These are phyloP conservation scores for Achaetomiella virescens DNA, from an alignment of 495 filamentous ascomycete species.

Conservation along the genomic window DNA sequence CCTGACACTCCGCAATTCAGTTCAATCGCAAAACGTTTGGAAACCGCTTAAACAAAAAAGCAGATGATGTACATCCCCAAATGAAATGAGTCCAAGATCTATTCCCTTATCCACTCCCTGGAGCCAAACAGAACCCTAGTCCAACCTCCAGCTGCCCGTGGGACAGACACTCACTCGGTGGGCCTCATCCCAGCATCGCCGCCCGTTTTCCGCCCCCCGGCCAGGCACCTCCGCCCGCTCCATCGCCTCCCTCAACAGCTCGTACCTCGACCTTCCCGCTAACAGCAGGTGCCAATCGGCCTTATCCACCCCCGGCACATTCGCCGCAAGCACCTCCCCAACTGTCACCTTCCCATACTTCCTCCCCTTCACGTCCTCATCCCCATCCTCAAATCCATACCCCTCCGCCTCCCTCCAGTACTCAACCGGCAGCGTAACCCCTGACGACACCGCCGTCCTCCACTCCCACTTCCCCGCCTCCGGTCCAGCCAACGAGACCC, in stretches of 20 bases:
- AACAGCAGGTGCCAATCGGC: constrained; percentile 18
- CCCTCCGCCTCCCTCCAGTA: constrained; percentile 7
- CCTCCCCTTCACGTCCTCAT: not conserved
- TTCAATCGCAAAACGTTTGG: not conserved
- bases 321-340: constrained; percentile 7
- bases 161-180: too few species aligned
- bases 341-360: constrained; percentile 16
- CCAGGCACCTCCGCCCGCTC: constrained; percentile 9
- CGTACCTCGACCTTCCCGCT: constrained; percentile 18
- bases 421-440: constrained; percentile 13
- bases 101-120: too few species aligned
- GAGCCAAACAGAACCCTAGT: too few species aligned
- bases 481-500: not conserved
- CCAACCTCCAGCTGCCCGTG: too few species aligned
- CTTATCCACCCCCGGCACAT: constrained; percentile 13
- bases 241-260: constrained; percentile 16
- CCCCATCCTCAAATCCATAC: constrained; percentile 16
- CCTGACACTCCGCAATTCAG: not conserved
- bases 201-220: too few species aligned
- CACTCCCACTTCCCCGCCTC: not conserved
- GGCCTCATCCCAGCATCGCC: too few species aligned
- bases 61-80: too few species aligned
- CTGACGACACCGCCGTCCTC: constrained; percentile 3
- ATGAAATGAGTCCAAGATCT: too few species aligned
- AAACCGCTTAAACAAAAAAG: too few species aligned